These are phyloP conservation scores for Gaertneriomyces semiglobifer DNA, from an alignment of 192 early-diverging fungal species.

Conservation along the genomic window DNA sequence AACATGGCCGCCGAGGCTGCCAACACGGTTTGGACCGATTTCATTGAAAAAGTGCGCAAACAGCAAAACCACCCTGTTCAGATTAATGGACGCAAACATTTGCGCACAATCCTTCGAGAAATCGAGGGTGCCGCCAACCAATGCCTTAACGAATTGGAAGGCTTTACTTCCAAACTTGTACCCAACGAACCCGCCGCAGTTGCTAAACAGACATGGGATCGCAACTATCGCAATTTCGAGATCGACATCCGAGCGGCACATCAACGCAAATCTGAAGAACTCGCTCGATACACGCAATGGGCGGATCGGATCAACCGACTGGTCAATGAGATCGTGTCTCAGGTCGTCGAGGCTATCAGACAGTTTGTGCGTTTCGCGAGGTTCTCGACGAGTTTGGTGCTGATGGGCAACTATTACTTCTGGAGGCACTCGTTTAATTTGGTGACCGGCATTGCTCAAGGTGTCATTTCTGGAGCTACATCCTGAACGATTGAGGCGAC, in stretches of 20 bases:
- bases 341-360: slow-evolving; percentile 45
- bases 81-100: slow-evolving; percentile 48
- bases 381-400: slow-evolving; percentile 44
- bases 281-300: slow-evolving; percentile 43
- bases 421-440: slow-evolving; percentile 48
- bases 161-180: slow-evolving; percentile 40
- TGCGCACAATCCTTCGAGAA: slow-evolving; percentile 50
- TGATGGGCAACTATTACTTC: slow-evolving; percentile 52
- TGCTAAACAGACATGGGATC: slow-evolving; percentile 45
- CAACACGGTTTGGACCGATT: slow-evolving; percentile 53
- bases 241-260: slow-evolving; percentile 45
- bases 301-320: slow-evolving; percentile 42
- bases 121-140: slow-evolving; percentile 48
- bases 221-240: slow-evolving; percentile 49
- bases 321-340: slow-evolving; percentile 45
- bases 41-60: slow-evolving; percentile 39
- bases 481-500: neutral
- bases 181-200: slow-evolving; percentile 43
- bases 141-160: slow-evolving; percentile 45
- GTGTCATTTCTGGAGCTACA: slow-evolving; percentile 29
- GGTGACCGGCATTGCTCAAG: slow-evolving; percentile 38
- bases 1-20: slow-evolving; percentile 58
- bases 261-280: slow-evolving; percentile 35
- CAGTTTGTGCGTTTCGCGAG: slow-evolving; percentile 49
- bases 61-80: slow-evolving; percentile 47